Evolutionary conservation across 257 asterid species (phyloP), one percentile per base, ranked within the genome.

Genomic region (Pogostemon cablin): DNA sequence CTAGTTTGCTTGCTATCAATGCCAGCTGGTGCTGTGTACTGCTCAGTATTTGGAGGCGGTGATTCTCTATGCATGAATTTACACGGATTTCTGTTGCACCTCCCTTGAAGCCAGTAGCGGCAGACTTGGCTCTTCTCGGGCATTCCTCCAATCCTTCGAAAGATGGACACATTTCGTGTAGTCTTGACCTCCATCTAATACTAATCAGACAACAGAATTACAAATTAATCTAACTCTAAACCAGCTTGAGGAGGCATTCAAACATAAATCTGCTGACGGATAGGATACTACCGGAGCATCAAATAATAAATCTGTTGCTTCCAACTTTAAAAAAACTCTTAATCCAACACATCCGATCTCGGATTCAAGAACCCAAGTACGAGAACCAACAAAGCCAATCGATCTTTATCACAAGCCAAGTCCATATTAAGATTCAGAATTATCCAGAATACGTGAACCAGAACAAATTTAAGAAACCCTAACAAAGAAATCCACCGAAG

Each of bases 11-110:
- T 71, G 10, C n/a, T n/a, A 38, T 2, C 40, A 62, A 6, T 10
- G 7, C 11, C 25, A 69, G 20, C 60, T 69, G 63, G 67, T 35
- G 44, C 38, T 4, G 44, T 73, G 44, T 32, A 61, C 25, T 57
- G 63, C 46, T 46, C 47, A 38, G 74, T 46, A 40, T 52, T 76
- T 43, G 67, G 71, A 34, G 65, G 55, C 15, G 69, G 73, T 42
- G 67, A 58, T 54, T 66, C 75, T 34, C 55, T 11, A 71, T 86
- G 95, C 77, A 76, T 38, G 80, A 55, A 88, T 54, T 50, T 68
- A 49, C 95, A 86, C 7, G 91, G 90, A 52, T 79, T 72, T 69
- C 80, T 81, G 44, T 42, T 86, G 80, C 95, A 88, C 64, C 69
- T 75, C 44, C 95, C 95, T 25, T 67, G 17, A 44, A 78, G 84